Conservation (phyloP, 2,329 filamentous ascomycete species). For the Cordyceps javanica region DNA sequence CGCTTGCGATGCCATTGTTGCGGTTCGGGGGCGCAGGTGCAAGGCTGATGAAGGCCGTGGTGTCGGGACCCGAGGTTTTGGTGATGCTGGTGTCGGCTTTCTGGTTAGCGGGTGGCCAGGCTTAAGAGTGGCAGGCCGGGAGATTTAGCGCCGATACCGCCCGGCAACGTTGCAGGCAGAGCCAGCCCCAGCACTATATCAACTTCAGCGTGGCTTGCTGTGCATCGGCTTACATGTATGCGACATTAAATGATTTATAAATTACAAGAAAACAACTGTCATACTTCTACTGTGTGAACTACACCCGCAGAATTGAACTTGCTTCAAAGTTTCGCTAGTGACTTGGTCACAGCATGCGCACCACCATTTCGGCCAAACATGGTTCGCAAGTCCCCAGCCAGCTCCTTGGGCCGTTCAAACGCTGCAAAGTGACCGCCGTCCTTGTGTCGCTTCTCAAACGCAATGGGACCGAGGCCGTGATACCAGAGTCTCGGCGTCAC, state of each 20-base stretch:
- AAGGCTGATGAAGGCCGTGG: not conserved
- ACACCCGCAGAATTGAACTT: too few relatives aligned
- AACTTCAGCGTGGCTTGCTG: not conserved
- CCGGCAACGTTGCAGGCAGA: not conserved
- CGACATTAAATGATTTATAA: not conserved
- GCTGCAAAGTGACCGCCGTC: constrained; percentile 53
- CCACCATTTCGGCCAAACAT: constrained; percentile 50
- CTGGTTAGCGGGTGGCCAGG: not conserved
- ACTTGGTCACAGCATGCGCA: constrained; percentile 31
- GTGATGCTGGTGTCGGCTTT: constrained; percentile 5
- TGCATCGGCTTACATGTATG: not conserved
- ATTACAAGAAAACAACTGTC: too few relatives aligned
- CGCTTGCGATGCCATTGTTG: constrained; percentile 11
- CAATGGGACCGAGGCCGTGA: constrained; percentile 49
- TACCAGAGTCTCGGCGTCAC: constrained; percentile 49
- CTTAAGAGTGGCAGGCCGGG: not conserved
- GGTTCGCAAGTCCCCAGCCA: constrained; percentile 43
- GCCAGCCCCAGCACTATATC: not conserved
- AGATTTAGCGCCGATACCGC: constrained; percentile 11
- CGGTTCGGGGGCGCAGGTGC: not conserved
- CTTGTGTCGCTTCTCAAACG: constrained; percentile 44
- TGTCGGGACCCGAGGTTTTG: not conserved
- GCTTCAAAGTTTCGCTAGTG: constrained; percentile 2
- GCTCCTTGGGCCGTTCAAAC: constrained; percentile 44
- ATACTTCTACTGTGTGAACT: too few relatives aligned